These are phyloP conservation scores for Aspergillus baeticus DNA, from an alignment of 495 filamentous ascomycete genomes.

Conservation along the genomic window DNA sequence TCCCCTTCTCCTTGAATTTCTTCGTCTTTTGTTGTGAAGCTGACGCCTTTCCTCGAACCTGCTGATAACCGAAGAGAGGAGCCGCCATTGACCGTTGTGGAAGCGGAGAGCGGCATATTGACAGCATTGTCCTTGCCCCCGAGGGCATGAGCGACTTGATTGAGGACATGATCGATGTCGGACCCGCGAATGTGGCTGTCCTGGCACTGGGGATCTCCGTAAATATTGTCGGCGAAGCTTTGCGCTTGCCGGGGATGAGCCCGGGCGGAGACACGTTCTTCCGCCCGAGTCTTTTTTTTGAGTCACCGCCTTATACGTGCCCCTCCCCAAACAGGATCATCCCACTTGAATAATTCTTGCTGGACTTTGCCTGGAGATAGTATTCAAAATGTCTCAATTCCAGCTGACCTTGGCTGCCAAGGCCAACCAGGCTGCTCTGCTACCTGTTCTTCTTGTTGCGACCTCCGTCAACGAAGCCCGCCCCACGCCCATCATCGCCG, in stretches of 20 bases:
- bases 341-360: conserved; percentile 23
- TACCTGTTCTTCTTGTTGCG: conserved; percentile 50
- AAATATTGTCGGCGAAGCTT: conserved; percentile 19
- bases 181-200: neutral
- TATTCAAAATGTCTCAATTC: conserved; percentile 34
- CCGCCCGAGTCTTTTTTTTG: conserved; percentile 25
- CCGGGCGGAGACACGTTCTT: conserved; percentile 37
- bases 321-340: conserved; percentile 4
- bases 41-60: conserved; percentile 39
- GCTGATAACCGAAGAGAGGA: conserved; percentile 33
- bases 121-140: conserved; percentile 38
- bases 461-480: conserved; percentile 49
- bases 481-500: conserved; percentile 41
- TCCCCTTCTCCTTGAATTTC: conserved; percentile 56
- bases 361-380: conserved; percentile 9
- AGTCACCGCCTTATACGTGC: conserved; percentile 5
- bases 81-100: conserved; percentile 31
- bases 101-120: conserved; percentile 34
- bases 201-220: conserved; percentile 6
- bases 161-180: conserved; percentile 35
- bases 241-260: conserved; percentile 7
- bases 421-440: conserved; percentile 54
- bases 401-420: conserved; percentile 58
- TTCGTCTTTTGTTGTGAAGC: conserved; percentile 34
- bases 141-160: conserved; percentile 38